These are phyloP conservation scores for Helichrysum umbraculigerum DNA, from an alignment of 129 eudicot species.

Conservation along the genomic window DNA sequence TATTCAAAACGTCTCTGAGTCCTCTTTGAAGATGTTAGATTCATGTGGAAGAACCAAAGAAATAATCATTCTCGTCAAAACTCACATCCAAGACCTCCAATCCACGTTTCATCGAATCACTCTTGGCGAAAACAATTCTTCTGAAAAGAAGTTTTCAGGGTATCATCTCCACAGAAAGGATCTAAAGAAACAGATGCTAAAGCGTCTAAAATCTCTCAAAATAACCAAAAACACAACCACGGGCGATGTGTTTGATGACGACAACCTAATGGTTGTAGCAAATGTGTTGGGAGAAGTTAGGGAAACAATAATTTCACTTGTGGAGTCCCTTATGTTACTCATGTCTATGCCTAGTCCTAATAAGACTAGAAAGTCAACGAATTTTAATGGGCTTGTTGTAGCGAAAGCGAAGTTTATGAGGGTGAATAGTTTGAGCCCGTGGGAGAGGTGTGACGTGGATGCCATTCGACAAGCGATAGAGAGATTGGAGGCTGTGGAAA, in stretches of 20 bases:
- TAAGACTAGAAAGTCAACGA: constrained; percentile 31
- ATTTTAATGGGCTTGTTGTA: constrained; percentile 29
- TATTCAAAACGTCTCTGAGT: constrained; percentile 60
- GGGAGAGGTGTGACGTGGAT: constrained; percentile 65
- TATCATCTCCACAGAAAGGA: constrained; percentile 55
- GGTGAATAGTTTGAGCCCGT: constrained; percentile 54
- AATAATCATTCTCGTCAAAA: constrained; percentile 56
- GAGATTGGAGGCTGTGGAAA: constrained; percentile 67
- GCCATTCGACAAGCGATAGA: constrained; percentile 42
- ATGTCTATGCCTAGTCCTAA: constrained; percentile 67
- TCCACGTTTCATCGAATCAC: constrained; percentile 57
- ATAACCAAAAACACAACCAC: constrained; percentile 31
- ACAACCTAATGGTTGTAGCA: constrained; percentile 52
- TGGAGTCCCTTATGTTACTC: constrained; percentile 63
- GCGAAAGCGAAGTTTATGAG: constrained; percentile 51
- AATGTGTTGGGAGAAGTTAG: constrained; percentile 71
- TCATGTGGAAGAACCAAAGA: constrained; percentile 73
- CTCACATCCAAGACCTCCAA: constrained; percentile 71
- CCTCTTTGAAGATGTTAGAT: constrained; percentile 69
- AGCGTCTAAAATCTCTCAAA: constrained; percentile 58
- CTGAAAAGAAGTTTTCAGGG: constrained; percentile 46
- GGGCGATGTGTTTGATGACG: constrained; percentile 30
- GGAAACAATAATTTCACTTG: constrained; percentile 44
- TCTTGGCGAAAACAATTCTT: constrained; percentile 32
- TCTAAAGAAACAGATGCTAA: constrained; percentile 64